Conservation (phyloP, 2,329 filamentous ascomycete genomes). For the Aspergillus ochraceoroseus region DNA sequence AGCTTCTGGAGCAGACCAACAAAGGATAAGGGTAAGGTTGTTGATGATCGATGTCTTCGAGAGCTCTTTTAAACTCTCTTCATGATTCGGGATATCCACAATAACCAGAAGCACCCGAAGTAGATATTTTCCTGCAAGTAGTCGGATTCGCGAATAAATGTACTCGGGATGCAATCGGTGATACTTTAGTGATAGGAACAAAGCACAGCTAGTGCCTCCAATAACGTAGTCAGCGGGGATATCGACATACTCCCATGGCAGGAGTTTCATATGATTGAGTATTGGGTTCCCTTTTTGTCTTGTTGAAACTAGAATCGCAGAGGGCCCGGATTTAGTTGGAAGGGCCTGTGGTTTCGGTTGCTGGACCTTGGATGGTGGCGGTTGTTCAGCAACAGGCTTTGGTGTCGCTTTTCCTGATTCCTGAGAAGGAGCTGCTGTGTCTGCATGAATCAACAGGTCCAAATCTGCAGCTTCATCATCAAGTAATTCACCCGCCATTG, state of each 20-base stretch:
- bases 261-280: constrained; percentile 70
- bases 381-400: constrained; percentile 28
- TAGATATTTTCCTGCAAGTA: constrained; percentile 77
- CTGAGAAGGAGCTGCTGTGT: constrained; percentile 37
- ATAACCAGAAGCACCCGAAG: constrained; percentile 81
- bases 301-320: constrained; percentile 81
- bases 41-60: constrained; percentile 91
- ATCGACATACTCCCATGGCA: constrained; percentile 95
- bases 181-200: constrained; percentile 94
- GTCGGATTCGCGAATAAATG: constrained; percentile 86
- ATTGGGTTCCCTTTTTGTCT: constrained; percentile 95
- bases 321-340: constrained; percentile 60
- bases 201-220: constrained; percentile 77
- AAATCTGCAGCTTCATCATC: constrained; percentile 48
- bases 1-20: constrained; percentile 91
- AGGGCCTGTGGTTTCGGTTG: constrained; percentile 89
- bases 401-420: constrained; percentile 49
- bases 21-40: constrained; percentile 84
- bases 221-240: constrained; percentile 93
- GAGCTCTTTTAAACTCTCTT: constrained; percentile 81
- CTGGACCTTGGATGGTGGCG: constrained; percentile 55
- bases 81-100: constrained; percentile 93
- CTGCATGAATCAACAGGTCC: constrained; percentile 33
- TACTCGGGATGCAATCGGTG: constrained; percentile 97
- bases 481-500: constrained; percentile 48